Base-by-base conservation (phyloP, 768 basidiomycete species). In the Macrocybe gigantea region DNA sequence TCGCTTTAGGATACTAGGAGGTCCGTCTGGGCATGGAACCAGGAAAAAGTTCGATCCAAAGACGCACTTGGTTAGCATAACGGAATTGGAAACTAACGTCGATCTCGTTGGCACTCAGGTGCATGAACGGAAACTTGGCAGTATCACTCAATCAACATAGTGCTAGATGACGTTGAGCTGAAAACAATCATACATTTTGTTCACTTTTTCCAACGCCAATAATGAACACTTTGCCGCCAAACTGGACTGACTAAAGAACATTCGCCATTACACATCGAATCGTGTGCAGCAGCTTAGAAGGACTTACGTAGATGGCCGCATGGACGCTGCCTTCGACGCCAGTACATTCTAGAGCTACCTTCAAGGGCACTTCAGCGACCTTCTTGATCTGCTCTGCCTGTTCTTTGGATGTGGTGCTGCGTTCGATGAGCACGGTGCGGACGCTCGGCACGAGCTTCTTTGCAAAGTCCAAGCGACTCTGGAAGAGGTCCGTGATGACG, bases 1-100 rank as follows among this genome's bases (percentile, higher is more conserved):
- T 79, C 2, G 92, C 92, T 57, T 86, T 88, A 7, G 89, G 89
- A 65, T 92, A 94, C 72, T 84, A 65, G 39, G 36, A 4, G 32
- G 32, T 31, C 34, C 38, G 38, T 29, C 15, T 39, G 10, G 29
- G 9, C 35, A 40, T 5, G 7, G 14, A 44, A 32, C 8, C 22
- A 29, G 3, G 39, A 6, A 4, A 54, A 32, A 2, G 37, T 7
- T 30, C 38, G 8, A 15, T n/a, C n/a, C 11, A 35, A 22, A 33
- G 8, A 42, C 60, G 35, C 52, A 73, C 77, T 61, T 83, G 81
- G 56, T 81, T 83, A 22, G 79, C 77, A 52, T 85, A 85, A 22
- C 83, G 79, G 58, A 82, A 85, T 62, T 80, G 82, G 64, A 85
- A 82, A 50, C 72, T 72, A 47, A 85, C 70, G 52, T 85, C 83